Evolutionary conservation across 441 rosid genomes (phyloP).

Genomic region (Populus hybrid): DNA sequence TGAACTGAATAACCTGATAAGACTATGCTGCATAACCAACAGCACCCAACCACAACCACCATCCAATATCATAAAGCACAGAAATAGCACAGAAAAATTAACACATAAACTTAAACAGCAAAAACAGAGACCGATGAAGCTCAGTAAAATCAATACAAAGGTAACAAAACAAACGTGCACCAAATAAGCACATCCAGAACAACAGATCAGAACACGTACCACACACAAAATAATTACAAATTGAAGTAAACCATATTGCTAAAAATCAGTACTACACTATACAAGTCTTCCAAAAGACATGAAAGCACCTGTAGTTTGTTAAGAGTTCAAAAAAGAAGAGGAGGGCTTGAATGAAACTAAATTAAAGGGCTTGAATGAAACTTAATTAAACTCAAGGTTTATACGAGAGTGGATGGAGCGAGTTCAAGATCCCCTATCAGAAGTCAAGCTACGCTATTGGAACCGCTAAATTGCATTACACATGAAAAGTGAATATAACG

Average conservation of each 20-base stretch:
- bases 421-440: slow-evolving; percentile 9
- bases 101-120: background rate
- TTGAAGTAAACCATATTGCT: background rate
- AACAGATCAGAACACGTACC: background rate
- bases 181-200: background rate
- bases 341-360: slow-evolving; percentile 35
- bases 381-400: slow-evolving; percentile 32
- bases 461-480: slow-evolving; percentile 42
- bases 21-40: slow-evolving; percentile 30
- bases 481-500: slow-evolving; percentile 29
- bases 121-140: background rate
- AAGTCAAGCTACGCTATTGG: slow-evolving; percentile 24
- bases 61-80: background rate
- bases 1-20: slow-evolving; percentile 22
- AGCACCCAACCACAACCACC: background rate
- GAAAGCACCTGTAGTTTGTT: slow-evolving; percentile 11
- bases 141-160: background rate
- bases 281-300: slow-evolving; percentile 21
- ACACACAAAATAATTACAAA: background rate
- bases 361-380: slow-evolving; percentile 33
- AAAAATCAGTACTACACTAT: background rate
- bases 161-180: background rate
- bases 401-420: slow-evolving; percentile 16
- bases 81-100: no score
- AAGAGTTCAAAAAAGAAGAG: slow-evolving; percentile 13